A percentile compares a stretch with the other conserved stretches of the same genome.
phyloP scores from a whole-genome alignment of 2,329 filamentous ascomycete species.

The Clathrospora elynae region DNA sequence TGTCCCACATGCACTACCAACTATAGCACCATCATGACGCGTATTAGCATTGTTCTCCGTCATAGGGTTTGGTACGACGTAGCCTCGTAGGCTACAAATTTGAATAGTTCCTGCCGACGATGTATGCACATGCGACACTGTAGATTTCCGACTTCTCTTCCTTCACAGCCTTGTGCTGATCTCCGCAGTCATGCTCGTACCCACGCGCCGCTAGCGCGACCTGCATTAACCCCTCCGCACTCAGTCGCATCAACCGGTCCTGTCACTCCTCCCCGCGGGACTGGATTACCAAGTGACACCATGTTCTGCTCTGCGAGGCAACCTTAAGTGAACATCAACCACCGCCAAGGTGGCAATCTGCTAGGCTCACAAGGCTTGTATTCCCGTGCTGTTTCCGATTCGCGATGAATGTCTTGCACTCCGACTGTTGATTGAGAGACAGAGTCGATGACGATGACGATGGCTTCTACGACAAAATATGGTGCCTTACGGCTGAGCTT shows the following conservation, averaged over 20 bases:
- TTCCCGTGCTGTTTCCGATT: conserved; percentile 10
- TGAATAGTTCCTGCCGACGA: no score
- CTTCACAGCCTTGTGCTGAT: conserved; percentile 12
- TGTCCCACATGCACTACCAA: no score
- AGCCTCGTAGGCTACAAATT: no score
- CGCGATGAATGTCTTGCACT: conserved; percentile 1
- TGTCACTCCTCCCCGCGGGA: conserved; percentile 2
- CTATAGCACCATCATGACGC: no score
- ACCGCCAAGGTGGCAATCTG: conserved; percentile 8
- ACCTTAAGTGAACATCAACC: conserved; percentile 18
- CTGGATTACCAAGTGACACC: conserved; percentile 8
- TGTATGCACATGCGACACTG: no score
- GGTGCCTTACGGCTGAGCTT: background rate
- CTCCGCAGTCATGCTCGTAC: conserved; percentile 3
- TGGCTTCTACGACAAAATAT: background rate
- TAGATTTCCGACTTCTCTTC: no score
- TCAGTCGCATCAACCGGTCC: conserved; percentile 7
- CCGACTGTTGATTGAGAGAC: conserved; percentile 14
- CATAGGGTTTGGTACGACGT: no score
- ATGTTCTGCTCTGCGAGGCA: conserved; percentile 10
- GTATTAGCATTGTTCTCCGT: no score
- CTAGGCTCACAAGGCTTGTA: conserved; percentile 13
- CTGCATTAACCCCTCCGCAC: conserved; percentile 8
- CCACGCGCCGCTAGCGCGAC: conserved; percentile 4
- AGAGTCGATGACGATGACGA: conserved; percentile 17